Percentiles rank a stretch among this genome's conserved stretches.
Conservation (phyloP, 495 filamentous ascomycete species). For the Neurospora sublineolata region DNA sequence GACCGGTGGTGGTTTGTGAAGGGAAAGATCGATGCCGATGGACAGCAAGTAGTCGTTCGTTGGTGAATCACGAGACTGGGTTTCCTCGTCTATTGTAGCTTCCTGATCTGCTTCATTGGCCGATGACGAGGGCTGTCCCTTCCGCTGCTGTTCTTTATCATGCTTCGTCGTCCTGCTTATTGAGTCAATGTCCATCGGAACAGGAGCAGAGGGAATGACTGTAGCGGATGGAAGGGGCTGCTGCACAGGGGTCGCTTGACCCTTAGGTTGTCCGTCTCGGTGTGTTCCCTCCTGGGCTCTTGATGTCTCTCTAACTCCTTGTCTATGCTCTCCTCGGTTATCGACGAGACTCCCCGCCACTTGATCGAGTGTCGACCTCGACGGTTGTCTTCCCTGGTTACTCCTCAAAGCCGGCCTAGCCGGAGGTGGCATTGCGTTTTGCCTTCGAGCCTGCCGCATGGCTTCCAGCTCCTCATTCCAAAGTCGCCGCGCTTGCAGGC, state of each 20-base stretch:
- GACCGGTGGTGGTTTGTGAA: neutral
- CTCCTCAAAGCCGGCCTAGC: neutral
- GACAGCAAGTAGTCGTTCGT: neutral
- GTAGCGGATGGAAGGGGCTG: neutral
- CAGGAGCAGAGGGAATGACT: neutral
- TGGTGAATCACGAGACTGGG: neutral
- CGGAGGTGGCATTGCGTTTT: neutral
- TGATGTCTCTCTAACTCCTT: neutral
- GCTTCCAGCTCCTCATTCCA: neutral
- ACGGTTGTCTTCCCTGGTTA: neutral
- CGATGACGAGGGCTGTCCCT: neutral
- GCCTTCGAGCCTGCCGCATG: neutral
- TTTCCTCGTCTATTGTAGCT: neutral
- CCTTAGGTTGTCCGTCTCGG: neutral
- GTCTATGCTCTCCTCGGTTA: neutral
- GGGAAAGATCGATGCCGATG: neutral
- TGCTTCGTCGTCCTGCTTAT: neutral
- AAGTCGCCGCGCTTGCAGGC: neutral
- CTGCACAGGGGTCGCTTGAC: neutral
- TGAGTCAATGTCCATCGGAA: neutral
- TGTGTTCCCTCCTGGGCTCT: neutral
- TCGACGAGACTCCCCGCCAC: neutral
- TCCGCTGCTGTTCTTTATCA: neutral
- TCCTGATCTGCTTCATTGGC: neutral
- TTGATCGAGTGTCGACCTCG: neutral